Conservation (phyloP, 1,284 basidiomycete species). For the Limonomyces culmigenus region DNA sequence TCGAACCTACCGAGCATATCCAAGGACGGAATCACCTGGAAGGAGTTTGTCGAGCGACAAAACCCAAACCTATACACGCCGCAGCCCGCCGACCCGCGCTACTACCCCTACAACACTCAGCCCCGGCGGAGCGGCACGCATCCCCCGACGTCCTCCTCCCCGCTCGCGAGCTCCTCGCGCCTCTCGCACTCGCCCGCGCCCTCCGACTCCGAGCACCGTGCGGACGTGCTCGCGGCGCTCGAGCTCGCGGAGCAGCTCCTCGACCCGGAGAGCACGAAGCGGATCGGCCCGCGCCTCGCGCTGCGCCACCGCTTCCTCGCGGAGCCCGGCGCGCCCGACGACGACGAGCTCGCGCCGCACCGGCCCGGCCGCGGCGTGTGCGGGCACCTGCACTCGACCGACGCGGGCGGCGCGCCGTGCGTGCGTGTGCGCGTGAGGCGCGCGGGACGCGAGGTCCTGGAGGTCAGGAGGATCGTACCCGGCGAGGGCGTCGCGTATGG, state of each 20-base stretch:
- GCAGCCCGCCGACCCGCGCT: constrained; percentile 28
- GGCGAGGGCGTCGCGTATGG: constrained; percentile 62
- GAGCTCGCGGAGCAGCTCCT: constrained; percentile 60
- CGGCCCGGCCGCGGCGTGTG: constrained; percentile 49
- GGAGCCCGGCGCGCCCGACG: constrained; percentile 16
- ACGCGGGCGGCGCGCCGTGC: constrained; percentile 37
- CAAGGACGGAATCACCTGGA: constrained; percentile 48
- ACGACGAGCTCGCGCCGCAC: constrained; percentile 53
- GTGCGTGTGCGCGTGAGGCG: constrained; percentile 20
- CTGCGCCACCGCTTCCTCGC: constrained; percentile 65
- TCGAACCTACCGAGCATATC: constrained; percentile 72
- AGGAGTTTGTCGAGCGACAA: constrained; percentile 54
- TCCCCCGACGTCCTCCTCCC: constrained; percentile 18
- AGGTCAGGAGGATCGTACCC: constrained; percentile 26
- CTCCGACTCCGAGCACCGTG: not conserved
- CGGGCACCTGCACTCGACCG: constrained; percentile 34
- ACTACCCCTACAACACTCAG: constrained; percentile 28
- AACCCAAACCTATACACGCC: constrained; percentile 60
- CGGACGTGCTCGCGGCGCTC: constrained; percentile 48
- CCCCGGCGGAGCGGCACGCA: constrained; percentile 6
- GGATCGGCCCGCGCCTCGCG: constrained; percentile 61
- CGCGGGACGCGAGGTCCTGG: constrained; percentile 13
- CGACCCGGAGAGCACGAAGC: constrained; percentile 56
- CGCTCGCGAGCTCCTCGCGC: constrained; percentile 9
- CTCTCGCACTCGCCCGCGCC: not conserved